A percentile compares a stretch with the other conserved stretches of the same genome.
These are phyloP conservation scores for Phytopythium litorale DNA, from an alignment of 352 stramenopile species.

Conservation along the genomic window DNA sequence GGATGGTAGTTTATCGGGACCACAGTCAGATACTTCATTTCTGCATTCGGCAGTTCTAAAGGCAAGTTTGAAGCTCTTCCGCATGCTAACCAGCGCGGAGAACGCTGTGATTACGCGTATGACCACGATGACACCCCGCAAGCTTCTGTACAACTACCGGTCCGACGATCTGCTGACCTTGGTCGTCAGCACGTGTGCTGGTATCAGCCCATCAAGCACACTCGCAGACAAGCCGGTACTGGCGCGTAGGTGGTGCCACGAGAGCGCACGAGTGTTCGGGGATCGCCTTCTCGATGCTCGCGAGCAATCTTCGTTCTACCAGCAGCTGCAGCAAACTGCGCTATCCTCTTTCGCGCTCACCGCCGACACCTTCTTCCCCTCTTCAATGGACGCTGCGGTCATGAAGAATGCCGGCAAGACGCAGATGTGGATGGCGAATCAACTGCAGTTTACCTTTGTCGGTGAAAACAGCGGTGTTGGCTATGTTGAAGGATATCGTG, in stretches of 20 bases:
- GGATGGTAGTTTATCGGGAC: not conserved
- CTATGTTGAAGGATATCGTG: conserved; percentile 47
- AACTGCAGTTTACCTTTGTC: conserved; percentile 56
- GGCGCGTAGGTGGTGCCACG: conserved; percentile 71
- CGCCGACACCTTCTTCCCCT: conserved; percentile 33
- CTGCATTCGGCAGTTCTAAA: conserved; percentile 43
- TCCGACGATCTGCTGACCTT: conserved; percentile 37
- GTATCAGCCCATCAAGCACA: conserved; percentile 23
- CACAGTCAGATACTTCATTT: conserved; percentile 9
- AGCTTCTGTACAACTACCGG: conserved; percentile 55
- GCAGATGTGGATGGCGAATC: conserved; percentile 37
- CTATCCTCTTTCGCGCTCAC: conserved; percentile 38
- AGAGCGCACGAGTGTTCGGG: conserved; percentile 45
- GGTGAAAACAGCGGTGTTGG: conserved; percentile 32
- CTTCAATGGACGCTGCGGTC: conserved; percentile 6
- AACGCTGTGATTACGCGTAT: conserved; percentile 17
- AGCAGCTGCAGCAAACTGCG: conserved; percentile 40
- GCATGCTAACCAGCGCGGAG: conserved; percentile 33
- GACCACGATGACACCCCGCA: conserved; percentile 14
- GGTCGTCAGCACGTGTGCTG: conserved; percentile 37
- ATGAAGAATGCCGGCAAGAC: conserved; percentile 17
- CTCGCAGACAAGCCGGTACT: conserved; percentile 44
- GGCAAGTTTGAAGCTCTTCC: conserved; percentile 49
- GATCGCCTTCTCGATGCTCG: conserved; percentile 37
- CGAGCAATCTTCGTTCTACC: conserved; percentile 39